These are phyloP conservation scores for Chiua virens DNA, from an alignment of 768 basidiomycete genomes.

Conservation along the genomic window DNA sequence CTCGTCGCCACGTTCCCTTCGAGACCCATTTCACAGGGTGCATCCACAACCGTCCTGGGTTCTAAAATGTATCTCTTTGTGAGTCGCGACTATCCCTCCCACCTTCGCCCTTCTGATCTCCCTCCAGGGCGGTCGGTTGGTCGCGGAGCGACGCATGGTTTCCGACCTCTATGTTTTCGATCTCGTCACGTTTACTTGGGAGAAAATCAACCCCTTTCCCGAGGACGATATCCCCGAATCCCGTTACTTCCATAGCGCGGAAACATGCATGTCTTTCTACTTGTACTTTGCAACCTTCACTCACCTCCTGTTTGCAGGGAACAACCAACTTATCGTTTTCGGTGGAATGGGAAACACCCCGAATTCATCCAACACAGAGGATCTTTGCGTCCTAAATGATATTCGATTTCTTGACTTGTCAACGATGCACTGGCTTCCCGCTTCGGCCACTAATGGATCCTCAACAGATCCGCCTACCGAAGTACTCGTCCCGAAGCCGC, in stretches of 20 bases:
- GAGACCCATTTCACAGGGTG: conserved; percentile 54
- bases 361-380: conserved; percentile 68
- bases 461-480: conserved; percentile 42
- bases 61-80: conserved; percentile 91
- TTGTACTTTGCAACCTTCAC: conserved; percentile 1
- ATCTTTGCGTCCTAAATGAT: conserved; percentile 90
- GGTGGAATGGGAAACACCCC: conserved; percentile 91
- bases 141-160: conserved; percentile 85
- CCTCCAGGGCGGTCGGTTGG: conserved; percentile 78
- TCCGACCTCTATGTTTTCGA: conserved; percentile 91
- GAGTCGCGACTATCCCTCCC: conserved; percentile 26
- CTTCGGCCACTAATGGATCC: conserved; percentile 27
- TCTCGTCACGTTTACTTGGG: conserved; percentile 79
- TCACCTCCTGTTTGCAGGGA: conserved; percentile 48
- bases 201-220: conserved; percentile 54
- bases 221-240: conserved; percentile 76
- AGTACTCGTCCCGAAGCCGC: conserved; percentile 68
- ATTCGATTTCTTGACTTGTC: conserved; percentile 85
- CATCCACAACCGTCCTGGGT: conserved; percentile 87
- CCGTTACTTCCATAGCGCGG: conserved; percentile 94
- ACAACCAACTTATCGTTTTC: conserved; percentile 87
- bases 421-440: conserved; percentile 69
- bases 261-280: conserved; percentile 56
- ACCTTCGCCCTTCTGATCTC: not conserved
- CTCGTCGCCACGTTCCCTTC: not conserved